Conservation (phyloP, 495 filamentous ascomycete genomes). For the Penicillium paxilli region DNA sequence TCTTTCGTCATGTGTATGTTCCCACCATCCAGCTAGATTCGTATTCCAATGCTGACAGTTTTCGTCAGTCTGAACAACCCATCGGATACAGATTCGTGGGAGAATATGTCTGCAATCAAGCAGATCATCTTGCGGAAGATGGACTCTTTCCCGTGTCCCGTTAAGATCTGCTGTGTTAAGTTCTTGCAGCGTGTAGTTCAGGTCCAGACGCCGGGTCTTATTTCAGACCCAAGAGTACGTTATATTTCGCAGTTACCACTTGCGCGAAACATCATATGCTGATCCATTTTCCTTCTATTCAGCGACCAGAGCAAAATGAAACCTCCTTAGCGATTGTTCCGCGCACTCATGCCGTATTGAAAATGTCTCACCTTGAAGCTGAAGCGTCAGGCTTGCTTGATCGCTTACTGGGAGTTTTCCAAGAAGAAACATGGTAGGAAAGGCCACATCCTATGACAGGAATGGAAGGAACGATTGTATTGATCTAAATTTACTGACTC, state of each 20-base stretch:
- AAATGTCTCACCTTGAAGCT: constrained; percentile 79
- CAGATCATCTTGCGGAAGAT: constrained; percentile 81
- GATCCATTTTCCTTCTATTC: constrained; percentile 14
- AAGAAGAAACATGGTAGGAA: constrained; percentile 76
- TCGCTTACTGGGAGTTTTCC: constrained; percentile 80
- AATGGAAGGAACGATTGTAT: too few relatives aligned
- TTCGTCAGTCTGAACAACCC: constrained; percentile 80
- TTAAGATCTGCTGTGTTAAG: constrained; percentile 94
- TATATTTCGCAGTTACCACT: background rate
- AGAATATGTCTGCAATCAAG: constrained; percentile 86
- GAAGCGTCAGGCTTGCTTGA: constrained; percentile 89
- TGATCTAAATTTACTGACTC: background rate
- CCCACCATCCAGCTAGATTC: background rate
- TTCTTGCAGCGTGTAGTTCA: constrained; percentile 92
- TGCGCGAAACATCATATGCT: constrained; percentile 15
- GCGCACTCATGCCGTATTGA: constrained; percentile 72
- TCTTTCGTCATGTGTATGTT: constrained; percentile 92
- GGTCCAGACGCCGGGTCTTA: constrained; percentile 80
- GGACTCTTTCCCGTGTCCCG: constrained; percentile 74
- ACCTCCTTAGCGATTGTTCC: constrained; percentile 85
- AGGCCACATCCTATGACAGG: background rate
- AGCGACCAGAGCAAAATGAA: constrained; percentile 84
- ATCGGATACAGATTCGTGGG: constrained; percentile 77
- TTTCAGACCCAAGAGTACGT: constrained; percentile 82
- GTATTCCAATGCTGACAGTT: constrained; percentile 29